These are phyloP conservation scores for Agrocybe praecox DNA, from an alignment of 768 basidiomycete species.

Conservation along the genomic window DNA sequence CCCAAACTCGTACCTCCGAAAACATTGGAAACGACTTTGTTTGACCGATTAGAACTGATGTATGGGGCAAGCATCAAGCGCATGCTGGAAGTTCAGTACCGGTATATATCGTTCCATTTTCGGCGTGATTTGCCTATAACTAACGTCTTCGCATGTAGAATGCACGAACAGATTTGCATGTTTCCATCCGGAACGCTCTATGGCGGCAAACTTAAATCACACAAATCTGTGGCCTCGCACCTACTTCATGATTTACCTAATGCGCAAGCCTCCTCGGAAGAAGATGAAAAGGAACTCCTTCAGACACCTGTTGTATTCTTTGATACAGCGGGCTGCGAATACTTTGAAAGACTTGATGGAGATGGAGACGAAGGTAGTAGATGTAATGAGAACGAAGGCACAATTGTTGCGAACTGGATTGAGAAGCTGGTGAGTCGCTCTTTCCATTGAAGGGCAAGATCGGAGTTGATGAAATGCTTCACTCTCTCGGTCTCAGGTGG, in stretches of 20 bases:
- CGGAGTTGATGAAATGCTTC: background rate
- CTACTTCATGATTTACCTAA: conserved; percentile 73
- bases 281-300: conserved; percentile 72
- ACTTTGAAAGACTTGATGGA: conserved; percentile 80
- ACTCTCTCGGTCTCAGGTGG: conserved; percentile 41
- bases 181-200: conserved; percentile 90
- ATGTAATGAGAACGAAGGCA: conserved; percentile 94
- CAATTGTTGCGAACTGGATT: conserved; percentile 82
- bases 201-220: conserved; percentile 65
- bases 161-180: conserved; percentile 83
- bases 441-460: background rate
- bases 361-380: conserved; percentile 88
- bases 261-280: conserved; percentile 51
- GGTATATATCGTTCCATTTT: conserved; percentile 43
- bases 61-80: conserved; percentile 83
- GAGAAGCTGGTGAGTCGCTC: conserved; percentile 60
- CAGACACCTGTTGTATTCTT: conserved; percentile 86
- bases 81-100: conserved; percentile 90
- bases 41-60: conserved; percentile 89
- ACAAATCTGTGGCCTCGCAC: conserved; percentile 70
- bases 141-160: conserved; percentile 45
- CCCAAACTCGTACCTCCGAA: conserved; percentile 57
- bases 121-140: background rate
- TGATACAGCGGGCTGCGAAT: conserved; percentile 94
- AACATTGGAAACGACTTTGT: conserved; percentile 86